Conservation (phyloP, 805 yeast genomes). For the Candida montana region DNA sequence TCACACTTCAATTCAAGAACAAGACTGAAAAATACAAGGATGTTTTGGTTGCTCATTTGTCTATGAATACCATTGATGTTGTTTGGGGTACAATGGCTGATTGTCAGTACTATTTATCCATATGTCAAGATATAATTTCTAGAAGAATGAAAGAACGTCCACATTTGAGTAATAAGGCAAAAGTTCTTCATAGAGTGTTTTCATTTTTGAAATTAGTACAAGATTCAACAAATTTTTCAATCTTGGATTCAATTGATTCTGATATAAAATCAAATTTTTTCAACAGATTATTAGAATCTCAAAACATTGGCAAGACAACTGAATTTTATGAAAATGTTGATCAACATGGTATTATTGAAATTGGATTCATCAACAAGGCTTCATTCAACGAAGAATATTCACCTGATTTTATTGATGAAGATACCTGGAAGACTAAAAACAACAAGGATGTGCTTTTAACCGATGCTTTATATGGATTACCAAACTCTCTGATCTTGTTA, state of each 20-base stretch:
- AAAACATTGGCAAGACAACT: constrained; percentile 20
- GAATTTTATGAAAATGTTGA: constrained; percentile 39
- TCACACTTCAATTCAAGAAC: constrained; percentile 29
- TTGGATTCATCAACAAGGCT: constrained; percentile 29
- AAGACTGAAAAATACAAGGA: constrained; percentile 72
- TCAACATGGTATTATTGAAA: constrained; percentile 42
- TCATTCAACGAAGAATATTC: constrained; percentile 16
- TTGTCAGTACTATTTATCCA: constrained; percentile 66
- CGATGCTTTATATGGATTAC: constrained; percentile 79
- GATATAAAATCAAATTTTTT: constrained; percentile 13
- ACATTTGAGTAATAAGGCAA: constrained; percentile 68
- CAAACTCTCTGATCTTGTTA: constrained; percentile 68
- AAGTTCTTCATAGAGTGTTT: constrained; percentile 70
- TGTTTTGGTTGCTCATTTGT: constrained; percentile 72
- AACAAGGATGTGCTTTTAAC: constrained; percentile 55
- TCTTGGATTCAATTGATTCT: constrained; percentile 12
- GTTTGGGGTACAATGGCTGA: constrained; percentile 91
- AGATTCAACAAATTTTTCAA: constrained; percentile 45
- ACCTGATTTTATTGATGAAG: constrained; percentile 36
- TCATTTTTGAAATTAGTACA: constrained; percentile 70
- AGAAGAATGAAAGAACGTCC: constrained; percentile 63
- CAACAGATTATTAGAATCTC: constrained; percentile 10
- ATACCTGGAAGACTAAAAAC: constrained; percentile 28
- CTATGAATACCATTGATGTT: constrained; percentile 84
- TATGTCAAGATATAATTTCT: constrained; percentile 71